Evolutionary conservation across 2,329 filamentous ascomycete genomes (phyloP), one percentile per base, ranked within the genome.

Genomic region (Pseudocercospora macadamiae): DNA sequence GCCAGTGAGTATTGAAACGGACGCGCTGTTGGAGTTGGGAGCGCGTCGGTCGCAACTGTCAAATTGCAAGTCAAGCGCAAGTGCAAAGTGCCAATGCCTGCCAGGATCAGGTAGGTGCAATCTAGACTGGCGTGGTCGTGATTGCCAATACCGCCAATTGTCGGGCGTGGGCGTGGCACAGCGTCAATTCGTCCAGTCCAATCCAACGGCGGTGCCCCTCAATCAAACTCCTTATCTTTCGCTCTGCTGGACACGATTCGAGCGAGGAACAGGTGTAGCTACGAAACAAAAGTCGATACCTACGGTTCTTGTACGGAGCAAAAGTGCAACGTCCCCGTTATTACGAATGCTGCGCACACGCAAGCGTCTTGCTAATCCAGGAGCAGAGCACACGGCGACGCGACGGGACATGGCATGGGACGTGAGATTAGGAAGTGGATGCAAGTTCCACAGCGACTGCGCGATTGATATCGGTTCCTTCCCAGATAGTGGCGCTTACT

Each of bases 291-390:
- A 25, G 12, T 21, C 21, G n/a, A 45, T 19, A 25, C 45, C 16
- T 10, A 28, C 25, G 7, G 16, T n/a, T n/a, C n/a, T n/a, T n/a
- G n/a, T n/a, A n/a, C n/a, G n/a, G n/a, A n/a, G n/a, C 16, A 49
- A 12, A 16, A 23, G 42, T 25, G 10, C 6, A 12, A 5, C 42
- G 18, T 34, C 26, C 7, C 47, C 26, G 14, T 49, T 16, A 4
- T 49, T 19, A 19, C 47, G 47, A 49, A 26, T 34, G 30, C 18
- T 19, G 47, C 47, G 26, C 47, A 34, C 47, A 18, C 6, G 26
- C 47, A 49, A 49, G 47, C 47, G 47, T 49, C 25, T 49, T 30
- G 28, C 47, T 49, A 34, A 47, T 34, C 8, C 36, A 39, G 36
- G 36, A 39, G 6, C 5, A 16, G 16, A 18, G 36, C 36, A 16